A percentile compares a stretch with the other conserved stretches of the same genome.
These are phyloP conservation scores for Terfezia claveryi DNA, from an alignment of 495 filamentous ascomycete genomes.

Conservation along the genomic window DNA sequence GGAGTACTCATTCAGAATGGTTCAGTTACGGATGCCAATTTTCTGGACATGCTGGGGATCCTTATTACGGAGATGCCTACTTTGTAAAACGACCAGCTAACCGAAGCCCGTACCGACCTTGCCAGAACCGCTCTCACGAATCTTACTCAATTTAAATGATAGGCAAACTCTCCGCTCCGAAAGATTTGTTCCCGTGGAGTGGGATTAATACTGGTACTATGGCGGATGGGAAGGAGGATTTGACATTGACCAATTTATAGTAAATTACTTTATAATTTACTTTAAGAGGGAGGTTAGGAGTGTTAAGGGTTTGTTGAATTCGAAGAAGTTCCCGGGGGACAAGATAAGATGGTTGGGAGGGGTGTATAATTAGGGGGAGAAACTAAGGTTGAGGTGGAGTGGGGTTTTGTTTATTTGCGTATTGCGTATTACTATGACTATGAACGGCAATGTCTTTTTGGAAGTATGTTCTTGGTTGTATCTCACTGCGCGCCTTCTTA, in stretches of 20 bases:
- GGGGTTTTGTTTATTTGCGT: no score
- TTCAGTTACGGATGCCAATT: no score
- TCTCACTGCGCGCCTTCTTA: no score
- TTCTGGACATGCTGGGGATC: no score
- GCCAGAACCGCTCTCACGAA: slow-evolving; percentile 10
- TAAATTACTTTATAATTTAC: no score
- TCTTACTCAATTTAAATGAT: not conserved
- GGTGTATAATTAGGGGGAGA: no score
- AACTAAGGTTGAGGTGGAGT: no score
- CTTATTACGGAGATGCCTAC: no score
- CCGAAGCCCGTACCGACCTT: not conserved
- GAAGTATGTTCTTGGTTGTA: no score
- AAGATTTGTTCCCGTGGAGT: slow-evolving; percentile 3
- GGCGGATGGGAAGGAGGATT: slow-evolving; percentile 26
- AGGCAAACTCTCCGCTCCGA: slow-evolving; percentile 2
- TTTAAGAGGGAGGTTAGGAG: slow-evolving; percentile 69
- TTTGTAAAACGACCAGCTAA: not conserved
- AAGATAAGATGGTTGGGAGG: slow-evolving; percentile 7
- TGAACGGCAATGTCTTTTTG: no score
- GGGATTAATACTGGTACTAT: slow-evolving; percentile 16
- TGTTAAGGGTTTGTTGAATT: slow-evolving; percentile 81
- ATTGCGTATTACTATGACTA: no score
- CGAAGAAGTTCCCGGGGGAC: slow-evolving; percentile 22
- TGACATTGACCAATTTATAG: slow-evolving; percentile 46
- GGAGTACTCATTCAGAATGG: no score